Base-by-base conservation (phyloP, 768 basidiomycete species). In the Amanita jacksonii region DNA sequence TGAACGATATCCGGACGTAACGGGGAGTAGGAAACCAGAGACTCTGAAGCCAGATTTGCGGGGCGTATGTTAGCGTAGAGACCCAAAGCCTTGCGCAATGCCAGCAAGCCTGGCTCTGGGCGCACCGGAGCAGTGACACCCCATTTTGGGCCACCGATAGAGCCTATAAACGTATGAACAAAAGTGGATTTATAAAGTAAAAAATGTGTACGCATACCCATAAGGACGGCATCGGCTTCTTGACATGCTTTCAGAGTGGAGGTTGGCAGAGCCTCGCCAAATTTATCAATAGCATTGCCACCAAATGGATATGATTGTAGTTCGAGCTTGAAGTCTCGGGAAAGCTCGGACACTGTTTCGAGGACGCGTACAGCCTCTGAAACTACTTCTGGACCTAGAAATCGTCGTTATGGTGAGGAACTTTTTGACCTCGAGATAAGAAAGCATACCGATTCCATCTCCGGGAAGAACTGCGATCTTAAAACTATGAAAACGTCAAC, bases 121-220 rank as follows among this genome's bases (percentile, higher is more conserved):
- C 96, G 81, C 43, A 97, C 78, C 61, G 84, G 82, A 48, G 77
- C 74, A 45, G 81, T 76, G 2, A 93, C 85, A 38, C 91, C 93
- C 96, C 96, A 99, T 65, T 97, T 97, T 10, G 96, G 96, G n/a
- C 96, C 96, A 47, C 96, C 96, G 52, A 98, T 87, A 15, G 94
- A 84, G 52, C 94, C 94, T 97, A 45, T 1, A 8, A 10, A 9
- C 23, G 20, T 7, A 20, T 24, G 33, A 43, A 30, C 16, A 16
- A 32, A 25, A 41, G 35, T 55, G 31, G 13, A 12, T n/a, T n/a
- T n/a, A n/a, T n/a, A n/a, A 12, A 5, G 12, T 7, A 20, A 38
- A 20, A 5, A 19, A n/a, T 15, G 30, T 25, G 15, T n/a, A 9
- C 32, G 54, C 73, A 38, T 54, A 91, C 96, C 96, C 78, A 99